Evolutionary conservation across 495 filamentous ascomycete genomes (phyloP), one percentile per base, ranked within the genome.

Genomic region (Hypoxylon subgilvum): DNA sequence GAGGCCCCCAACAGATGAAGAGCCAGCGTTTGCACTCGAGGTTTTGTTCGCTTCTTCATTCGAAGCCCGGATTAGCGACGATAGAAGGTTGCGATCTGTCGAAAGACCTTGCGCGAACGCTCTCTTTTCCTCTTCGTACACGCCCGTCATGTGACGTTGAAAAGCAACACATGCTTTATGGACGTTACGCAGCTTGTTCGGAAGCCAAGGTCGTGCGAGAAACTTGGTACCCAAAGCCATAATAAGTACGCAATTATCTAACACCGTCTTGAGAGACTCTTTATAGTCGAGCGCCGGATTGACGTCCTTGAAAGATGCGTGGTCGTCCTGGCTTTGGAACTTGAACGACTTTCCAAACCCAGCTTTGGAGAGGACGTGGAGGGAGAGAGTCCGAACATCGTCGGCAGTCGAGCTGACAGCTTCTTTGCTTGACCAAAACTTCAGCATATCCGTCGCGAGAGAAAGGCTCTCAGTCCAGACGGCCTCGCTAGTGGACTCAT

Each of bases 241-340:
- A 8, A 74, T 64, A 1, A 72, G 52, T 6, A 74, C 52, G 7
- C 59, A 52, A 51, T 77, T 72, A 3, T 68, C 61, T n/a, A 77
- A 45, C 6, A 74, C 53, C 18, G 40, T 52, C 23, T 68, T 52
- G 7, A 76, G 51, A 1, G 74, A 65, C 18, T 71, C 64, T 31
- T 68, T 58, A 52, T 74, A 76, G 32, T 42, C 73, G 14, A 47
- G 49, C 1, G 64, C 44, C 10, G 44, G 23, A 50, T n/a, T 54
- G 66, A 65, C 39, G n/a, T n/a, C n/a, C n/a, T n/a, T n/a, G n/a
- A n/a, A n/a, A n/a, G n/a, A n/a, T n/a, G n/a, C n/a, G n/a, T n/a
- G n/a, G n/a, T n/a, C n/a, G n/a, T n/a, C n/a, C n/a, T n/a, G n/a
- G n/a, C n/a, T n/a, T n/a, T n/a, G n/a, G n/a, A n/a, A n/a, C n/a